These are phyloP conservation scores for Eutrema salsugineum DNA, from an alignment of 441 rosid genomes.

Conservation along the genomic window DNA sequence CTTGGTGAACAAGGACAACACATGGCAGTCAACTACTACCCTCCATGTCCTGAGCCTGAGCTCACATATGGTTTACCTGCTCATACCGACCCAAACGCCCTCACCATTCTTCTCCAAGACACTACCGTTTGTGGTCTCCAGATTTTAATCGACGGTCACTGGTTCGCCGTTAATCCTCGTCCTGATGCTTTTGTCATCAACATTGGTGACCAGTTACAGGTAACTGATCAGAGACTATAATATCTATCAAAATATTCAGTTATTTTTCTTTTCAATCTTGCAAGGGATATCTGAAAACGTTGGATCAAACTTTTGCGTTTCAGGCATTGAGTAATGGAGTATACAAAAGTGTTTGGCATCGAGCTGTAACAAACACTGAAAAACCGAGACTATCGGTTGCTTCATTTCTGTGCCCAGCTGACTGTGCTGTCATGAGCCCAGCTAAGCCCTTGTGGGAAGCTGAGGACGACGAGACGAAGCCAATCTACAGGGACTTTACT, in stretches of 20 bases:
- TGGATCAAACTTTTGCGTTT: too few species aligned
- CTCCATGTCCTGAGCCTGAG: slow-evolving; percentile 71
- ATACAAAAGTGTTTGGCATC: slow-evolving; percentile 67
- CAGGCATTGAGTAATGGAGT: slow-evolving; percentile 52
- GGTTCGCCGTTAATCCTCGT: slow-evolving; percentile 60
- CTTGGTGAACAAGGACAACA: slow-evolving; percentile 73
- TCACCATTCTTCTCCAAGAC: slow-evolving; percentile 69
- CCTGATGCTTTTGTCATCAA: slow-evolving; percentile 63
- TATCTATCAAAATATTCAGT: neutral
- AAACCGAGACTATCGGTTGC: slow-evolving; percentile 51
- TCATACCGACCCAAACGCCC: slow-evolving; percentile 68
- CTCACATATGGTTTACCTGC: slow-evolving; percentile 68
- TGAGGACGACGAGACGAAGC: slow-evolving; percentile 25
- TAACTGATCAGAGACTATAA: neutral
- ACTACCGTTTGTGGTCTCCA: slow-evolving; percentile 53
- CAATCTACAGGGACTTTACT: slow-evolving; percentile 52
- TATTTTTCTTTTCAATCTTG: too few species aligned
- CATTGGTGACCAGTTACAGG: slow-evolving; percentile 71
- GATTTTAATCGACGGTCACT: slow-evolving; percentile 51
- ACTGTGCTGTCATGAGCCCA: slow-evolving; percentile 45
- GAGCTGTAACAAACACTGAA: slow-evolving; percentile 49
- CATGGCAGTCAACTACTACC: slow-evolving; percentile 72
- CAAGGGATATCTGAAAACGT: neutral
- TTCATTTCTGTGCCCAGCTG: slow-evolving; percentile 51
- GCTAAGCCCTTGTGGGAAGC: slow-evolving; percentile 34